Base-by-base conservation (phyloP, 148 eudicot genomes). In the Vaccinium macrocarpon region DNA sequence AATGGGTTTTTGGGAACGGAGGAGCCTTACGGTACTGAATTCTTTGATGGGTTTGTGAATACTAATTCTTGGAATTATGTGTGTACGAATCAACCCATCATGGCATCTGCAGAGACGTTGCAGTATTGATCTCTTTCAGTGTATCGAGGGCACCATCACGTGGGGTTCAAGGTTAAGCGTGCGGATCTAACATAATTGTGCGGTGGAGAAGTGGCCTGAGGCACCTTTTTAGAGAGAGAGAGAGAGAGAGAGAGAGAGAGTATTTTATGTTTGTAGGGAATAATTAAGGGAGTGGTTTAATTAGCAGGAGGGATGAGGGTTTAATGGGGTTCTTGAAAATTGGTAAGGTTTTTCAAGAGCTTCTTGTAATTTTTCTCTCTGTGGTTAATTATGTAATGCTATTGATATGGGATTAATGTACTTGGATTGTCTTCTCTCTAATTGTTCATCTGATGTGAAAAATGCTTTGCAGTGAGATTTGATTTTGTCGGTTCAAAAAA, bases 71-170 rank as follows among this genome's bases (percentile, higher is more conserved):
- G 77, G 77, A 73, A 73, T 42, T 73, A 6, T 35, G 38, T 38
- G 50, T 15, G 15, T 38, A 7, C 18, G 9, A 73, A 73, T 12
- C 50, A 73, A 38, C 77, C 77, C 77, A 18, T 38, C 50, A 38
- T 38, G 51, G 49, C 76, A 6, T 73, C 76, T 73, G 23, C 77
- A 29, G 51, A 91, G 64, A 85, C 87, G 88, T 87, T 90, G 75
- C 90, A 88, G 82, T 89, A 85, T 53, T 89, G 84, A 84, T 81
- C 46, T 27, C 76, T 42, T 42, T 0, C 38, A 35, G 1, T 35
- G 38, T 2, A 35, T 35, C 2, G 38, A 35, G 38, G 66, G 14
- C 7, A 56, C 19, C 7, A 2, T 56, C 64, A 57, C 23, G 10
- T 57, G 64, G 23, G 9, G 23, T 18, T 19, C 64, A 11, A 57